Base-by-base conservation (phyloP, 2,329 filamentous ascomycete genomes). In the Calonectria pteridis region DNA sequence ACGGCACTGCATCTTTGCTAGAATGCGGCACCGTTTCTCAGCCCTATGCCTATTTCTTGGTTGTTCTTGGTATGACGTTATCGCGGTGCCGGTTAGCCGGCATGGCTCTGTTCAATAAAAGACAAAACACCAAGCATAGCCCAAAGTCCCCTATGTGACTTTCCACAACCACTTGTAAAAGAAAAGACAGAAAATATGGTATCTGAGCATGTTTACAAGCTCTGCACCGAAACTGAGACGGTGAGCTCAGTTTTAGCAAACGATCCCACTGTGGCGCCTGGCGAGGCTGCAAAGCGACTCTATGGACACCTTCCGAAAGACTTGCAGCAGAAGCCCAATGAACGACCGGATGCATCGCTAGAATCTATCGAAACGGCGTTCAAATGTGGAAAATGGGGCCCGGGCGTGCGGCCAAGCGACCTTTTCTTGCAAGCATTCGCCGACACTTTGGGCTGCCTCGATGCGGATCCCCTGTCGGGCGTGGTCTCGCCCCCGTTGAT, bases 371-470 rank as follows among this genome's bases (percentile, higher is more conserved):
- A 90, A 49, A 87, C 85, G 55, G 92, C 92, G 1, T 84, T 84
- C 10, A 80, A 87, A 69, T 95, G 93, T 80, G 94, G 94, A 2
- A 91, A 89, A 67, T 96, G 93, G 90, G 93, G 93, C 0, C 81
- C 87, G 0, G 53, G 33, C 1, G 87, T 88, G 1, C 83, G 87
- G 66, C 94, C 93, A 0, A 94, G 92, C 75, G 88, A 92, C 20
- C 84, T 95, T 0, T 96, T 96, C 80, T 83, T 95, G 7, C 75
- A 91, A 86, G 88, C 94, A 16, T 95, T 92, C 76, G 89, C 93
- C 69, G 92, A 94, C 83, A 89, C 92, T 0, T 82, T 95, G 1
- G 85, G 85, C 66, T 88, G 89, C 5, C 81, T 93, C 0, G 85
- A 91, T 4, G 83, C 87, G 26, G 86, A 91, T 76, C 87, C 88